phyloP scores from a whole-genome alignment of 1,284 basidiomycete genomes.

The Takashimella tepidaria region DNA sequence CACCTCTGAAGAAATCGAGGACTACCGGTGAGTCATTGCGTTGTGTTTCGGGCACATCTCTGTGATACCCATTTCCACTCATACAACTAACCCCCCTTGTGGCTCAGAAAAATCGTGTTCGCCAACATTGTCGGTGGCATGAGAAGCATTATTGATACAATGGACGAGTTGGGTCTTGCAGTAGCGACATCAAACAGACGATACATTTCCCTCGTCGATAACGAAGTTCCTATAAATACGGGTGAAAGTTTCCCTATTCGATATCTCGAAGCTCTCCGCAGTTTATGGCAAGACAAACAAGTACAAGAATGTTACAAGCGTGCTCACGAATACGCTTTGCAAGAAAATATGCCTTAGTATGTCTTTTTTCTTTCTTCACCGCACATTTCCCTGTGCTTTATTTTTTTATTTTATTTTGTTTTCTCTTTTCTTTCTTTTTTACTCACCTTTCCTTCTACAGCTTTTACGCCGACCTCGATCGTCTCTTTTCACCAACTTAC shows the following conservation, averaged over 20 bases:
- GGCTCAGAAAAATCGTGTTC: slow-evolving; percentile 84
- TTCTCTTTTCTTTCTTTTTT: background rate
- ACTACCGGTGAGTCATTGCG: slow-evolving; percentile 29
- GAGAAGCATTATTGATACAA: slow-evolving; percentile 73
- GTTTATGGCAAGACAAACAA: slow-evolving; percentile 71
- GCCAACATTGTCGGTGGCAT: slow-evolving; percentile 84
- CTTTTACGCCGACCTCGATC: slow-evolving; percentile 72
- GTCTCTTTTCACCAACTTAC: slow-evolving; percentile 70
- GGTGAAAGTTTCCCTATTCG: slow-evolving; percentile 67
- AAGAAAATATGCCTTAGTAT: slow-evolving; percentile 66
- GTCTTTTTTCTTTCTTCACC: slow-evolving; percentile 23
- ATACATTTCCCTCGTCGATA: slow-evolving; percentile 59
- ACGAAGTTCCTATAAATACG: slow-evolving; percentile 66
- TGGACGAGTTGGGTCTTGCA: slow-evolving; percentile 78
- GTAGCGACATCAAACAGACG: slow-evolving; percentile 58
- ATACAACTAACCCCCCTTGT: background rate
- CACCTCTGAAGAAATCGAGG: slow-evolving; percentile 38
- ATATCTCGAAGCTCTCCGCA: slow-evolving; percentile 62
- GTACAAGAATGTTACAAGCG: slow-evolving; percentile 68
- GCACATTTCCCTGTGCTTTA: too few relatives aligned
- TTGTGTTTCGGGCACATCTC: too few relatives aligned
- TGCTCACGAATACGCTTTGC: slow-evolving; percentile 79
- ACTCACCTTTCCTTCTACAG: slow-evolving; percentile 18
- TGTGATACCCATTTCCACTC: background rate
- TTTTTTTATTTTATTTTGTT: slow-evolving; percentile 5